These are phyloP conservation scores for Lolium rigidum DNA, from an alignment of 176 grass and related monocot genomes.

Conservation along the genomic window DNA sequence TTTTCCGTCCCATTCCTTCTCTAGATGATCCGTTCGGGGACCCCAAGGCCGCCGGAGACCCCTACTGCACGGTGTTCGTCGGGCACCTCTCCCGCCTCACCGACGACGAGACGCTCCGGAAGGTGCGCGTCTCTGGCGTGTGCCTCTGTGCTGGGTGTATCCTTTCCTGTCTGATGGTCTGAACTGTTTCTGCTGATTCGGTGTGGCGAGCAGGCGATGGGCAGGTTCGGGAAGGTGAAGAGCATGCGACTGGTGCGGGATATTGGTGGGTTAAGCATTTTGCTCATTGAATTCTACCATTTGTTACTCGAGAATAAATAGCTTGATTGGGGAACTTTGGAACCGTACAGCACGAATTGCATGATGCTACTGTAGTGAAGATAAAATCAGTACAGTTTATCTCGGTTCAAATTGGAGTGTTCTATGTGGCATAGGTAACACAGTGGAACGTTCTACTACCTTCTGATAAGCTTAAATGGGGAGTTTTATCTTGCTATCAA, in stretches of 20 bases:
- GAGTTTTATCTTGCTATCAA: not conserved
- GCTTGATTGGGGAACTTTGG: not conserved
- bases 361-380: not conserved
- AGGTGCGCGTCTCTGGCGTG: constrained; percentile 42
- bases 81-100: constrained; percentile 74
- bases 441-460: not conserved
- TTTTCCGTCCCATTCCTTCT: not conserved
- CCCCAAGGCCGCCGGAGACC: constrained; percentile 78
- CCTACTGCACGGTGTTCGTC: constrained; percentile 85
- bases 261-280: constrained; percentile 58
- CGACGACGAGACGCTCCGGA: constrained; percentile 67
- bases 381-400: not conserved
- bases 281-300: not conserved
- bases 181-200: constrained; percentile 29
- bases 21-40: constrained; percentile 92
- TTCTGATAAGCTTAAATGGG: not conserved
- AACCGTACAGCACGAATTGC: not conserved
- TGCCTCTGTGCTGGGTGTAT: not conserved
- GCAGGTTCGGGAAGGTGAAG: constrained; percentile 89
- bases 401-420: not conserved
- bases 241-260: constrained; percentile 76
- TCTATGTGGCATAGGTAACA: not conserved
- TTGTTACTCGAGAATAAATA: not conserved
- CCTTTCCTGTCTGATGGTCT: constrained; percentile 18
- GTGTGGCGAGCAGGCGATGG: constrained; percentile 60